Evolutionary conservation across 192 early-diverging fungal species (phyloP).

Genomic region (Rhizophagus clarus): DNA sequence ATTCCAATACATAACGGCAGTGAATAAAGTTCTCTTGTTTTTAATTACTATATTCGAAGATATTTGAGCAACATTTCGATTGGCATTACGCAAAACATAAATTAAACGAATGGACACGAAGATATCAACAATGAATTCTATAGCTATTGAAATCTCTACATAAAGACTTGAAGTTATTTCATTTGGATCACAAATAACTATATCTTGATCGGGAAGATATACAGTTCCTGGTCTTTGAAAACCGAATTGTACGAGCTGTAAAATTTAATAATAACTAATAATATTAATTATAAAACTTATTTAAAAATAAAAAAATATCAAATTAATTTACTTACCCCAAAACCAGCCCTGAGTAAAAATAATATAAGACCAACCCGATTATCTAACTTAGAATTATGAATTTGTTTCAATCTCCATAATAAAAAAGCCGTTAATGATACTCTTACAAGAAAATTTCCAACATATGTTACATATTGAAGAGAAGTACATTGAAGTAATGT

Average conservation of each 20-base stretch:
- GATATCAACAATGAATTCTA: slow-evolving; percentile 8
- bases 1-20: slow-evolving; percentile 34
- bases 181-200: neutral
- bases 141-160: neutral
- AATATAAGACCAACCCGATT: neutral
- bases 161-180: neutral
- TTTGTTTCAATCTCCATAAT: slow-evolving; percentile 26
- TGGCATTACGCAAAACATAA: neutral
- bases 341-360: neutral
- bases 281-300: too few relatives aligned
- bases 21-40: slow-evolving; percentile 19
- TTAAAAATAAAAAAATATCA: too few relatives aligned
- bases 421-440: neutral
- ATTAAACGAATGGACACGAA: slow-evolving; percentile 1
- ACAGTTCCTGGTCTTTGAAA: neutral
- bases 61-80: neutral
- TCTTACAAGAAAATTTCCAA: neutral
- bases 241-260: neutral
- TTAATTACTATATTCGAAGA: neutral
- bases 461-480: neutral
- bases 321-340: slow-evolving; percentile 7
- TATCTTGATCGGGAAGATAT: neutral
- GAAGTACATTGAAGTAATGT: neutral
- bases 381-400: neutral
- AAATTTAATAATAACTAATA: too few relatives aligned